phyloP scores from a whole-genome alignment of 1,284 basidiomycete genomes.

The Lentinula novae-zelandiae region DNA sequence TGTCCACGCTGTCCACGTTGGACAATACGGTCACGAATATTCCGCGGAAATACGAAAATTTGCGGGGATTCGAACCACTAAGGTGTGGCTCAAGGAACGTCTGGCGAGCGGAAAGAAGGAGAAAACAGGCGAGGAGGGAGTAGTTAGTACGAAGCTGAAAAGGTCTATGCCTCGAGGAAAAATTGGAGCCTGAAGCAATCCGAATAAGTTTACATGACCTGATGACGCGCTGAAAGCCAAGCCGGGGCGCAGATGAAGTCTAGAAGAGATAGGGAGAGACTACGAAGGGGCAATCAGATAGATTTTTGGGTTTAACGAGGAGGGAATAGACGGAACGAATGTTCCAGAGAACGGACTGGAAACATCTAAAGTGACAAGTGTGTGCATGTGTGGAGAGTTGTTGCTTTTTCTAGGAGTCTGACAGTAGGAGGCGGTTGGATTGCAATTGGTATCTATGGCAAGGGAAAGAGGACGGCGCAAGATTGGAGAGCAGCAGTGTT shows the following conservation, averaged over 20 bases:
- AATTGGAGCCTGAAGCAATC: neutral
- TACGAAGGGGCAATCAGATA: neutral
- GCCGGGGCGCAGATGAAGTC: neutral
- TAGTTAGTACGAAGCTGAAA: neutral
- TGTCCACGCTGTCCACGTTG: too few species aligned
- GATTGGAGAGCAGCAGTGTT: neutral
- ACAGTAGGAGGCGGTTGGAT: neutral
- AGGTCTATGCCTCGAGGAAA: neutral
- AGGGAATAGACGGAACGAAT: neutral
- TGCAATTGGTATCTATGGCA: constrained; percentile 1
- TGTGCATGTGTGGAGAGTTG: neutral
- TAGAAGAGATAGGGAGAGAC: neutral
- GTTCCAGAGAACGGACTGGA: constrained; percentile 1
- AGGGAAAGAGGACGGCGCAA: neutral
- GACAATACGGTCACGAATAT: neutral
- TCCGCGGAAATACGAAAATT: neutral
- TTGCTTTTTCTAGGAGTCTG: neutral
- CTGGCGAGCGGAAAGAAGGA: neutral
- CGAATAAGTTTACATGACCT: constrained; percentile 10
- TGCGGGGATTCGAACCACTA: neutral
- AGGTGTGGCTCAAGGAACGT: neutral
- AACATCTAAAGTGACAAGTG: constrained; percentile 5
- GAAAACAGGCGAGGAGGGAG: neutral
- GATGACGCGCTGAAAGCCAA: neutral
- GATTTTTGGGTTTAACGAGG: constrained; percentile 6